Percentiles rank a stretch among this genome's conserved stretches.
These are phyloP conservation scores for Hypholoma sublateritium DNA, from an alignment of 768 basidiomycete genomes.

Conservation along the genomic window DNA sequence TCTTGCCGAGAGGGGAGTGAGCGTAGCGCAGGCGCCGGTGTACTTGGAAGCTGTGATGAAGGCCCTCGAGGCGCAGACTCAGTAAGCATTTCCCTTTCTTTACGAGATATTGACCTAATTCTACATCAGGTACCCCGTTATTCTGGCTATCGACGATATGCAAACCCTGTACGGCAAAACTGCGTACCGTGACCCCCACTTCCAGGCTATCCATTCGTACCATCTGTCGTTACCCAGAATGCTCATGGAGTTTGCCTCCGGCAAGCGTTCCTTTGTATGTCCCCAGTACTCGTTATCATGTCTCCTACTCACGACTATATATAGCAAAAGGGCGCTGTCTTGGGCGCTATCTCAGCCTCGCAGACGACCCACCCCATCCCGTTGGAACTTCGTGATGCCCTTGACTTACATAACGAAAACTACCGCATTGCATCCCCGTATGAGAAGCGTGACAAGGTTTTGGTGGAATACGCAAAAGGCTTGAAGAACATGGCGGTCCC, in stretches of 20 bases:
- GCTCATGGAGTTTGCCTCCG: conserved; percentile 77
- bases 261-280: conserved; percentile 66
- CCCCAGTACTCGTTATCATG: neutral
- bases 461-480: conserved; percentile 56
- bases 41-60: conserved; percentile 59
- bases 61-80: conserved; percentile 61
- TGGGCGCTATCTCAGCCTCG: conserved; percentile 68
- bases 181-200: conserved; percentile 73
- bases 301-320: neutral
- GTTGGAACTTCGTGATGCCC: conserved; percentile 62
- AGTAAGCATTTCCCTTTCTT: conserved; percentile 40
- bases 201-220: conserved; percentile 64
- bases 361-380: conserved; percentile 59
- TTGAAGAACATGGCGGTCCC: conserved; percentile 43
- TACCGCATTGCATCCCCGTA: conserved; percentile 48
- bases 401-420: conserved; percentile 29
- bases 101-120: neutral
- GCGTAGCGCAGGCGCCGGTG: conserved; percentile 39
- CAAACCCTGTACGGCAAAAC: conserved; percentile 75
- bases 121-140: conserved; percentile 61
- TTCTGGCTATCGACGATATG: conserved; percentile 87
- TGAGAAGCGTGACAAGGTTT: conserved; percentile 46
- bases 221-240: conserved; percentile 79
- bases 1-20: conserved; percentile 45
- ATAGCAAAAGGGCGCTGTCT: conserved; percentile 67